Percentiles rank a stretch among this genome's conserved stretches.
Conservation (phyloP, 495 filamentous ascomycete genomes). For the Aspergillus homomorphus region DNA sequence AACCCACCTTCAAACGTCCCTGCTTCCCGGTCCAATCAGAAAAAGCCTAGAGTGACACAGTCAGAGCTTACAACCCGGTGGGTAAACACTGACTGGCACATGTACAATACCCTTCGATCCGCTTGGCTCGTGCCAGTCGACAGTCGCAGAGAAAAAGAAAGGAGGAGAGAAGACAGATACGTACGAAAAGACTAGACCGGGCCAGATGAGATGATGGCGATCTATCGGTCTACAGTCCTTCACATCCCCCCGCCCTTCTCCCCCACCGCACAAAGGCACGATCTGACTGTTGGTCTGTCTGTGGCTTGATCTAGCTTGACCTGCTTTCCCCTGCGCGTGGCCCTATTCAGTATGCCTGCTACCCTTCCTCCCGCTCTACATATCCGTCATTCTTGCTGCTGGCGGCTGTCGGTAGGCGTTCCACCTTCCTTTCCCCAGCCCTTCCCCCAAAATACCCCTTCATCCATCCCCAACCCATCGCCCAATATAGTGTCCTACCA, state of each 20-base stretch:
- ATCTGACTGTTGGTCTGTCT: not conserved
- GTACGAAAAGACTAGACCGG: not conserved
- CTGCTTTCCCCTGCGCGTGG: not conserved
- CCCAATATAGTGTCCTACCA: not conserved
- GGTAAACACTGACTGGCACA: no score
- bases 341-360: not conserved
- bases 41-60: not conserved
- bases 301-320: not conserved
- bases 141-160: no score
- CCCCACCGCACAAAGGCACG: not conserved
- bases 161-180: not conserved
- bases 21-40: not conserved
- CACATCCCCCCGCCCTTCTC: not conserved
- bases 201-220: not conserved
- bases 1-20: not conserved
- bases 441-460: no score
- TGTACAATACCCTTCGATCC: no score
- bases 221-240: not conserved
- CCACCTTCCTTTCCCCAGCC: not conserved
- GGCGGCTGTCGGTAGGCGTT: not conserved
- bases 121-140: no score
- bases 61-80: not conserved
- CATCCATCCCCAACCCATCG: not conserved
- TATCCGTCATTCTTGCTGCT: not conserved
- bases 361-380: not conserved